Conservation (phyloP, 2,329 filamentous ascomycete genomes). For the Penicillium olsonii region DNA sequence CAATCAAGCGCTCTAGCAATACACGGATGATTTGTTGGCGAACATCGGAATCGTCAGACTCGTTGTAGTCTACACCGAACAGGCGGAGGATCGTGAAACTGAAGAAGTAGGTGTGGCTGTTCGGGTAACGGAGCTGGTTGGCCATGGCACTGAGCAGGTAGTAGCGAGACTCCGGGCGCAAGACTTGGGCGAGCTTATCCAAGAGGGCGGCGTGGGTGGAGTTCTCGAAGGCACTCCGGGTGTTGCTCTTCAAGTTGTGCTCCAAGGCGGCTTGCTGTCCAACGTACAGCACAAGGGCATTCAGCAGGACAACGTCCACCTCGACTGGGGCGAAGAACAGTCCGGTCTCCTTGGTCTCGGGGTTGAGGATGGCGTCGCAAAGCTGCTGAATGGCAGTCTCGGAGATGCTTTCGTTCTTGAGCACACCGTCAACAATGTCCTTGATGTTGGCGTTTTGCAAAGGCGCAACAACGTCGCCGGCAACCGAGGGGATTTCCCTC, state of each 20-base stretch:
- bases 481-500: slow-evolving; percentile 65
- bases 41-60: slow-evolving; percentile 74
- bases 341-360: slow-evolving; percentile 59
- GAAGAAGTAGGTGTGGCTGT: slow-evolving; percentile 89
- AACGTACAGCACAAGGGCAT: slow-evolving; percentile 81
- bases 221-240: slow-evolving; percentile 61
- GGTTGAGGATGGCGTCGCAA: slow-evolving; percentile 68
- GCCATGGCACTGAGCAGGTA: slow-evolving; percentile 80
- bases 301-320: slow-evolving; percentile 71
- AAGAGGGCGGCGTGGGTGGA: slow-evolving; percentile 71
- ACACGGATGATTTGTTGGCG: slow-evolving; percentile 90
- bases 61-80: slow-evolving; percentile 71
- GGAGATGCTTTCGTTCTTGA: slow-evolving; percentile 63
- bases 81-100: slow-evolving; percentile 80
- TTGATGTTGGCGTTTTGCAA: slow-evolving; percentile 55
- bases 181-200: slow-evolving; percentile 72
- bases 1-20: slow-evolving; percentile 81
- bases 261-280: slow-evolving; percentile 70
- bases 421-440: slow-evolving; percentile 52
- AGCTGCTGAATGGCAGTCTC: slow-evolving; percentile 73
- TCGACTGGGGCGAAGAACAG: slow-evolving; percentile 68
- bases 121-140: slow-evolving; percentile 90
- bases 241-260: slow-evolving; percentile 58
- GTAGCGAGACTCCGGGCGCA: slow-evolving; percentile 78
- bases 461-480: slow-evolving; percentile 60